A percentile compares a stretch with the other conserved stretches of the same genome.
phyloP scores from a whole-genome alignment of 2,329 filamentous ascomycete species.

The Colletotrichum endophyticum region DNA sequence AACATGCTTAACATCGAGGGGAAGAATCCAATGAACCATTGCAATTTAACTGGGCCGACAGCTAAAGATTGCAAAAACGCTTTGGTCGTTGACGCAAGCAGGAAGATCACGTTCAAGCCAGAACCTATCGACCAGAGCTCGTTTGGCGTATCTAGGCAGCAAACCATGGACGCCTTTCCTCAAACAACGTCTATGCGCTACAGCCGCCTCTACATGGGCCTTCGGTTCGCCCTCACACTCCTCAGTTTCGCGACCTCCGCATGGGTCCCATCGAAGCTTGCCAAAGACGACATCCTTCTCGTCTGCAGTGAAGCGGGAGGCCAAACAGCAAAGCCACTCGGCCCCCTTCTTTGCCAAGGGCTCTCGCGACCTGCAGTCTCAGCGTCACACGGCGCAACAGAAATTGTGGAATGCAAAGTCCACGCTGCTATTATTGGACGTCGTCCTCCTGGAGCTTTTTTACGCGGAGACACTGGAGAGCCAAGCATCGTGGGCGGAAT shows the following conservation, averaged over 20 bases:
- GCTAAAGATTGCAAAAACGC: not conserved
- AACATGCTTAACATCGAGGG: not conserved
- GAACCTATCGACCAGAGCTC: not conserved
- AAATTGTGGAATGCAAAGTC: not conserved
- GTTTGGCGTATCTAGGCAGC: not conserved
- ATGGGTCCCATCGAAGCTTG: not conserved
- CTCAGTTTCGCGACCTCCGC: not conserved
- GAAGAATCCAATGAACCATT: not conserved
- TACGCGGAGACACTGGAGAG: constrained; percentile 11
- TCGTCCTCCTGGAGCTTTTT: not conserved
- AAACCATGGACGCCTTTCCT: not conserved
- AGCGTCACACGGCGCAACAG: not conserved
- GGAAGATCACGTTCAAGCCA: not conserved
- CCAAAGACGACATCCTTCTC: not conserved
- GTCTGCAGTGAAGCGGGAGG: not conserved
- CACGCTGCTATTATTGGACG: not conserved
- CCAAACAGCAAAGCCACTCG: not conserved
- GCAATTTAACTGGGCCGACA: not conserved
- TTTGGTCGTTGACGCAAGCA: not conserved
- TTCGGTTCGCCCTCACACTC: not conserved
- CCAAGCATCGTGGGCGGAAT: not conserved
- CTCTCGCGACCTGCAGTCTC: not conserved
- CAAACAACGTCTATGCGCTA: not conserved
- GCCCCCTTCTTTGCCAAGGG: not conserved
- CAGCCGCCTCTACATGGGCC: not conserved